phyloP scores from a whole-genome alignment of 345 rosid genomes.

The Citrus mangshanensis region DNA sequence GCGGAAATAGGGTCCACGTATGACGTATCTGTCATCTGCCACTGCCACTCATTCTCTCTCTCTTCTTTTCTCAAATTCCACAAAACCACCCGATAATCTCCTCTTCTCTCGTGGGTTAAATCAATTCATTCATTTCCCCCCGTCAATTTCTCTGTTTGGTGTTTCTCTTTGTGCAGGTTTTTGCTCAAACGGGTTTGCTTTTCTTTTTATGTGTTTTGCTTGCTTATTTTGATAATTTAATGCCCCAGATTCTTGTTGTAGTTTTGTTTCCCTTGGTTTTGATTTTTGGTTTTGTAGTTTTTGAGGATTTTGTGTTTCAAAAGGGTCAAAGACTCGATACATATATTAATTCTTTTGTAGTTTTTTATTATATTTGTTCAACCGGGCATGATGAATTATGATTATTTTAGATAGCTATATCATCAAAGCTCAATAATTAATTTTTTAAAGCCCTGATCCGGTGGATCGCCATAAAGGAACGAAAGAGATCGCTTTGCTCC shows the following conservation, averaged over 20 bases:
- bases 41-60: not conserved
- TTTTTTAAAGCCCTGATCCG: not conserved
- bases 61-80: not conserved
- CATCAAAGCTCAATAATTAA: not conserved
- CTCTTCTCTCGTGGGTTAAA: not conserved
- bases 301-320: not conserved
- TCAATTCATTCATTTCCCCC: not conserved
- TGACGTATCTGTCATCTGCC: not conserved
- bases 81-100: not conserved
- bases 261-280: not conserved
- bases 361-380: not conserved
- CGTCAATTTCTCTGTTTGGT: not conserved
- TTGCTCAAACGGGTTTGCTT: conserved; percentile 4
- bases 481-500: not conserved
- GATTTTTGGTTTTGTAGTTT: not conserved
- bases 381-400: not conserved
- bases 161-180: not conserved
- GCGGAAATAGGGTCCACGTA: not conserved
- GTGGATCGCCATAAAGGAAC: not conserved
- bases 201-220: not conserved
- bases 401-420: not conserved
- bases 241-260: not conserved
- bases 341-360: not conserved
- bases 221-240: not conserved
- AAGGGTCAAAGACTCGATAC: not conserved